These are phyloP conservation scores for Gastrodia elata DNA, from an alignment of 106 monocot genomes.

Conservation along the genomic window DNA sequence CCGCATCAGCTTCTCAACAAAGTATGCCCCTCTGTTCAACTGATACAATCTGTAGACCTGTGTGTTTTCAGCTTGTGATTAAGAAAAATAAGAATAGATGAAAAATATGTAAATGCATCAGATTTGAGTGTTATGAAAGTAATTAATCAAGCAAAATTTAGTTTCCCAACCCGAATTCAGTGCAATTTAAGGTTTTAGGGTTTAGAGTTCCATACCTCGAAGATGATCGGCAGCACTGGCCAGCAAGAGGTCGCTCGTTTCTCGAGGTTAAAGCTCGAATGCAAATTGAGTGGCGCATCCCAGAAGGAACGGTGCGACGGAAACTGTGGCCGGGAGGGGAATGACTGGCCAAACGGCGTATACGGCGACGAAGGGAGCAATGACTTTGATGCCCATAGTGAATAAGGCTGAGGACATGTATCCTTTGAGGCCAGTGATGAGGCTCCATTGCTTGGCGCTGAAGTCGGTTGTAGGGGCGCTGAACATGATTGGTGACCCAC, in stretches of 20 bases:
- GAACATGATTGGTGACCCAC: slow-evolving; percentile 33
- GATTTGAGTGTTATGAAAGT: no score
- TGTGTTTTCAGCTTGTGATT: not conserved
- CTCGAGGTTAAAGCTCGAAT: slow-evolving; percentile 39
- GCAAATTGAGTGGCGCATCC: slow-evolving; percentile 56
- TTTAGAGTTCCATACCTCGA: slow-evolving; percentile 39
- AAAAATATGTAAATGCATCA: no score
- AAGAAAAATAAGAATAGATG: not conserved
- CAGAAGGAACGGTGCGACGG: slow-evolving; percentile 55
- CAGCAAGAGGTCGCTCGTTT: slow-evolving; percentile 42
- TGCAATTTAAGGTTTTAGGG: no score
- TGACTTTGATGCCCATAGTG: slow-evolving; percentile 62
- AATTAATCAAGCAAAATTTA: no score
- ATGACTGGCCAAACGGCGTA: slow-evolving; percentile 53
- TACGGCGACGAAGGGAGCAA: slow-evolving; percentile 44
- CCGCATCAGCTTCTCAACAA: slow-evolving; percentile 45
- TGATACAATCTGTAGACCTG: slow-evolving; percentile 76
- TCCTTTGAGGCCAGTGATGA: slow-evolving; percentile 54
- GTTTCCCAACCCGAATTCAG: no score
- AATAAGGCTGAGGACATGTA: slow-evolving; percentile 59
- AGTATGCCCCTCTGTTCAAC: slow-evolving; percentile 53
- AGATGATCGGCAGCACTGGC: slow-evolving; percentile 66
- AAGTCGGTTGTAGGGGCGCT: slow-evolving; percentile 60
- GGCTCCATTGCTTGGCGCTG: slow-evolving; percentile 59
- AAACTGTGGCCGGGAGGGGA: slow-evolving; percentile 38